Evolutionary conservation across 2,329 filamentous ascomycete species (phyloP).

Genomic region (Aspergillus sp.): DNA sequence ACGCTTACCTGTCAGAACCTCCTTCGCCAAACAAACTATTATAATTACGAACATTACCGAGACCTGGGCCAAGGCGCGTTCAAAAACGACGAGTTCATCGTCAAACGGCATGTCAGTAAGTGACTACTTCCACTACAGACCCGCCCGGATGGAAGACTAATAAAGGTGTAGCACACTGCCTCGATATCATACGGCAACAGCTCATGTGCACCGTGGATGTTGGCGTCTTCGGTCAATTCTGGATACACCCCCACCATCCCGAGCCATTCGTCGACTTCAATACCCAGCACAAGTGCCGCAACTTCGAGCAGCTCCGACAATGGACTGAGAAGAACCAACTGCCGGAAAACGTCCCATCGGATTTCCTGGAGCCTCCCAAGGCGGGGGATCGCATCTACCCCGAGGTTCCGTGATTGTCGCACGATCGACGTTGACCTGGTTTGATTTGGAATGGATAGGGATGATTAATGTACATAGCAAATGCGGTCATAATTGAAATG

Average conservation of each 20-base stretch:
- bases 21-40: conserved; percentile 52
- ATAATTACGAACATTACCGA: conserved; percentile 55
- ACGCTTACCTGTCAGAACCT: conserved; percentile 42
- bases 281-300: conserved; percentile 53
- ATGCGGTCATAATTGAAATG: background rate
- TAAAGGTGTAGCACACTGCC: conserved; percentile 45
- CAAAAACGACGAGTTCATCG: conserved; percentile 48
- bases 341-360: conserved; percentile 36
- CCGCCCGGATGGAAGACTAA: background rate
- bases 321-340: conserved; percentile 51
- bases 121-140: conserved; percentile 6
- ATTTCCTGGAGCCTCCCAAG: conserved; percentile 38
- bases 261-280: conserved; percentile 57
- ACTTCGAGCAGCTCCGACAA: conserved; percentile 47
- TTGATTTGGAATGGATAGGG: background rate
- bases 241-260: conserved; percentile 43
- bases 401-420: conserved; percentile 15
- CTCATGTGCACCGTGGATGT: conserved; percentile 59
- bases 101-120: conserved; percentile 54
- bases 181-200: conserved; percentile 56
- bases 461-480: background rate
- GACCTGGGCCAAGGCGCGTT: conserved; percentile 47
- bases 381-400: conserved; percentile 14
- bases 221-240: conserved; percentile 56
- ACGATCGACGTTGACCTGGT: background rate